These are phyloP conservation scores for Xylaria flabelliformis DNA, from an alignment of 495 filamentous ascomycete species.

Conservation along the genomic window DNA sequence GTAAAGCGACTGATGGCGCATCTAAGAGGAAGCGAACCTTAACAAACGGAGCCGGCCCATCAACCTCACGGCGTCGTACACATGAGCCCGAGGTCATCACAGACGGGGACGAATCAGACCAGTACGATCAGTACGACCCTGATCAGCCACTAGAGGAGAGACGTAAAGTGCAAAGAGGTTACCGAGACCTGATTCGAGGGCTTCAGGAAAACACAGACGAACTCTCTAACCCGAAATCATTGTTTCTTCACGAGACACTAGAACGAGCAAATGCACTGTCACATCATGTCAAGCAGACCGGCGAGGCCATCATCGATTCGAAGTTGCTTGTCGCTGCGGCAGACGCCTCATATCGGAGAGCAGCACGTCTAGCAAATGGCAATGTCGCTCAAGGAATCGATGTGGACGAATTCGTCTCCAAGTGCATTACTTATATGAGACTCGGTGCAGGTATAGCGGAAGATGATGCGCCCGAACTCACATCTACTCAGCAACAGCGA, in stretches of 20 bases:
- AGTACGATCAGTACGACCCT: slow-evolving; percentile 84
- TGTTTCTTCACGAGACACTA: slow-evolving; percentile 67
- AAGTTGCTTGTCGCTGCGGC: slow-evolving; percentile 78
- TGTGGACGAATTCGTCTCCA: slow-evolving; percentile 91
- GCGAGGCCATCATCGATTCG: slow-evolving; percentile 91
- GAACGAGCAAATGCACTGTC: slow-evolving; percentile 68
- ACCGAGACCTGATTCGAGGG: slow-evolving; percentile 70
- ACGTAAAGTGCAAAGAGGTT: slow-evolving; percentile 67
- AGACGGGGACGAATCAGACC: slow-evolving; percentile 53
- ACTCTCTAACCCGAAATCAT: slow-evolving; percentile 64
- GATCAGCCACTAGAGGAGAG: slow-evolving; percentile 85
- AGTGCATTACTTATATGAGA: slow-evolving; percentile 88
- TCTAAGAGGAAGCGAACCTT: slow-evolving; percentile 61
- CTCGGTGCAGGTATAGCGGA: slow-evolving; percentile 55
- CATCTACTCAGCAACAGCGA: slow-evolving; percentile 54
- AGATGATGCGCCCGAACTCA: slow-evolving; percentile 49
- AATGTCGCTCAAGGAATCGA: slow-evolving; percentile 76
- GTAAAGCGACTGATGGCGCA: slow-evolving; percentile 41
- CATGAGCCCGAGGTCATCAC: slow-evolving; percentile 45
- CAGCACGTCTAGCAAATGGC: slow-evolving; percentile 71
- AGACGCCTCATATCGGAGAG: slow-evolving; percentile 78
- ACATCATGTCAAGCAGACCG: slow-evolving; percentile 80
- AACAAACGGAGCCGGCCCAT: slow-evolving; percentile 50
- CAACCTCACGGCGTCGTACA: slow-evolving; percentile 47
- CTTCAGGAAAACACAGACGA: slow-evolving; percentile 76